These are phyloP conservation scores for Takashimella koratensis DNA, from an alignment of 1,284 basidiomycete species.

Conservation along the genomic window DNA sequence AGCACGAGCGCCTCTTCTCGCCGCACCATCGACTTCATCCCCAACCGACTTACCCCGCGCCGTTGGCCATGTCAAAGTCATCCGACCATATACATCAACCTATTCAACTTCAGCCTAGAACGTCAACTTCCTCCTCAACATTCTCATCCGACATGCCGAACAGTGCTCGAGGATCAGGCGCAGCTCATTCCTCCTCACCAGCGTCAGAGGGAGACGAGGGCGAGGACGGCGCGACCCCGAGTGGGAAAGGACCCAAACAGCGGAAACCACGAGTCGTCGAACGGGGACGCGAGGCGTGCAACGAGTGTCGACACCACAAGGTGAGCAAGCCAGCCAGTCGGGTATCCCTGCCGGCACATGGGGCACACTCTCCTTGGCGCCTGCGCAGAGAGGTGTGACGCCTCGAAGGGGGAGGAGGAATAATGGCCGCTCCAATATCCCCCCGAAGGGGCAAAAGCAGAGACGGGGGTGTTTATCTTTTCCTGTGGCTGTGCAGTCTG, in stretches of 20 bases:
- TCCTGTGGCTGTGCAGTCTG: too few species aligned
- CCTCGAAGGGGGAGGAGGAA: too few species aligned
- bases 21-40: not conserved
- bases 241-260: slow-evolving; percentile 5
- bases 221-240: not conserved
- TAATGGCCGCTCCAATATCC: too few species aligned
- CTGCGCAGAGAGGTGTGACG: too few species aligned
- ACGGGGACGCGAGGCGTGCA: slow-evolving; percentile 30
- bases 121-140: not conserved
- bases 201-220: not conserved
- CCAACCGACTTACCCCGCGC: not conserved
- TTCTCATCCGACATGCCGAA: not conserved
- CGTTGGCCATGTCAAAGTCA: too few species aligned
- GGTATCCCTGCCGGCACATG: not conserved
- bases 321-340: too few species aligned
- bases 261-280: slow-evolving; percentile 29
- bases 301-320: slow-evolving; percentile 35
- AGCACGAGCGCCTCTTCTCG: not conserved
- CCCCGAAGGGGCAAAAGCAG: too few species aligned
- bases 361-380: too few species aligned
- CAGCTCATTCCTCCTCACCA: slow-evolving; percentile 1
- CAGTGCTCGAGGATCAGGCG: not conserved
- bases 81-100: too few species aligned
- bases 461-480: too few species aligned
- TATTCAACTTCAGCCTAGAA: too few species aligned